A percentile compares a stretch with the other conserved stretches of the same genome.
Conservation (phyloP, 2,329 filamentous ascomycete species). For the Scytalidium sp. region DNA sequence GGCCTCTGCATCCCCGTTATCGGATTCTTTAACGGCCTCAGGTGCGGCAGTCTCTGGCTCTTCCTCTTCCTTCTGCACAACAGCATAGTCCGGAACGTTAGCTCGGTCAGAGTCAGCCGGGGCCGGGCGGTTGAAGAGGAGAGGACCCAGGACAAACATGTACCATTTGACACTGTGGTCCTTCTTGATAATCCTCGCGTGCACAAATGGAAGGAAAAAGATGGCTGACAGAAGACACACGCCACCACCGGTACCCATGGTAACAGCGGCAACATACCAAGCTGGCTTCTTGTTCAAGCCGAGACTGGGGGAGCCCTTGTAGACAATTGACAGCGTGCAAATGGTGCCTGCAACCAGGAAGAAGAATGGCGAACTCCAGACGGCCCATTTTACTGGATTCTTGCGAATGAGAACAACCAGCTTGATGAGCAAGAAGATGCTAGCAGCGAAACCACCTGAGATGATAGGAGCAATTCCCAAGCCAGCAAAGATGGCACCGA, state of each 20-base stretch:
- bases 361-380: constrained; percentile 71
- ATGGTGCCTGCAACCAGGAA: constrained; percentile 74
- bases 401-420: constrained; percentile 66
- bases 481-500: constrained; percentile 70
- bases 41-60: constrained; percentile 35
- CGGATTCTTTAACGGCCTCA: constrained; percentile 21
- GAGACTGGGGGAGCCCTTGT: constrained; percentile 73
- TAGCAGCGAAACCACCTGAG: constrained; percentile 60
- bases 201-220: constrained; percentile 72
- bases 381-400: constrained; percentile 69
- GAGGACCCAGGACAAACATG: constrained; percentile 59
- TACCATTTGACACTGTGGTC: constrained; percentile 64
- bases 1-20: constrained; percentile 9
- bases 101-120: constrained; percentile 50
- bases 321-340: constrained; percentile 75
- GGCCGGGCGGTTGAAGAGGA: constrained; percentile 58
- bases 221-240: constrained; percentile 57
- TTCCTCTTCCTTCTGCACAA: constrained; percentile 64
- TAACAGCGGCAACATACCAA: constrained; percentile 66
- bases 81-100: constrained; percentile 71
- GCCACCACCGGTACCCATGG: constrained; percentile 60
- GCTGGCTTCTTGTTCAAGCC: constrained; percentile 62
- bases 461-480: constrained; percentile 69
- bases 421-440: constrained; percentile 74
- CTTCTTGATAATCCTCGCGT: constrained; percentile 65